A percentile compares a stretch with the other conserved stretches of the same genome.
phyloP scores from a whole-genome alignment of 768 basidiomycete genomes.

The Hericium erinaceus region DNA sequence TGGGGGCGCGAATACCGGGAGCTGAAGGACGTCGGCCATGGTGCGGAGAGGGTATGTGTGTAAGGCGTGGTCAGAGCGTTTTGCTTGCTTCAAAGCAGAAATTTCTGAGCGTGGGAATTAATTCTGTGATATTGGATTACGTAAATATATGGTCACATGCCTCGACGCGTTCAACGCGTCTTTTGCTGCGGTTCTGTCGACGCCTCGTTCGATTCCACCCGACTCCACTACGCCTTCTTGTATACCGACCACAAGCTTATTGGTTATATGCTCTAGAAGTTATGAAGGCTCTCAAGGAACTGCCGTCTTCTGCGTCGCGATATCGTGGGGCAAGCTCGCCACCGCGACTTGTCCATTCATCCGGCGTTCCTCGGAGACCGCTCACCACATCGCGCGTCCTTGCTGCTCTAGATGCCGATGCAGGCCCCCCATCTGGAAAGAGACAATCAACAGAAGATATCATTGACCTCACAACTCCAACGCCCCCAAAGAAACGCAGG shows the following conservation, averaged over 20 bases:
- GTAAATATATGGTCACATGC: neutral
- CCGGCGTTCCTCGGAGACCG: neutral
- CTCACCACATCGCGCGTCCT: slow-evolving; percentile 3
- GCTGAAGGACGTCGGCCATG: slow-evolving; percentile 19
- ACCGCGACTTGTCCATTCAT: neutral
- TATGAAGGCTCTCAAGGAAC: no score
- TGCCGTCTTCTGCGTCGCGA: neutral
- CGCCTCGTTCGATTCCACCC: neutral
- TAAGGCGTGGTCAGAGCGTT: neutral
- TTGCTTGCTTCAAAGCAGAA: slow-evolving; percentile 2
- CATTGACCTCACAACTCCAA: slow-evolving; percentile 11
- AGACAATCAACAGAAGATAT: neutral
- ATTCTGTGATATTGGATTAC: no score
- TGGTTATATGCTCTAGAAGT: no score
- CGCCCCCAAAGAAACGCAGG: neutral
- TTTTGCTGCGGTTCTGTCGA: neutral
- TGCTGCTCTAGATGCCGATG: slow-evolving; percentile 4
- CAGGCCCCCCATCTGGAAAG: neutral
- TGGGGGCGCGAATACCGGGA: slow-evolving; percentile 33
- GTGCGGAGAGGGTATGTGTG: slow-evolving; percentile 1
- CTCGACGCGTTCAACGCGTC: slow-evolving; percentile 7
- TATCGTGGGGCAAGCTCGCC: neutral
- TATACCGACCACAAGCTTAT: no score
- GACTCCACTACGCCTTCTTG: neutral
- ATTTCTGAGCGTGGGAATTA: slow-evolving; percentile 10